Conservation (phyloP, 2,329 filamentous ascomycete species). For the Colletotrichum sp. region DNA sequence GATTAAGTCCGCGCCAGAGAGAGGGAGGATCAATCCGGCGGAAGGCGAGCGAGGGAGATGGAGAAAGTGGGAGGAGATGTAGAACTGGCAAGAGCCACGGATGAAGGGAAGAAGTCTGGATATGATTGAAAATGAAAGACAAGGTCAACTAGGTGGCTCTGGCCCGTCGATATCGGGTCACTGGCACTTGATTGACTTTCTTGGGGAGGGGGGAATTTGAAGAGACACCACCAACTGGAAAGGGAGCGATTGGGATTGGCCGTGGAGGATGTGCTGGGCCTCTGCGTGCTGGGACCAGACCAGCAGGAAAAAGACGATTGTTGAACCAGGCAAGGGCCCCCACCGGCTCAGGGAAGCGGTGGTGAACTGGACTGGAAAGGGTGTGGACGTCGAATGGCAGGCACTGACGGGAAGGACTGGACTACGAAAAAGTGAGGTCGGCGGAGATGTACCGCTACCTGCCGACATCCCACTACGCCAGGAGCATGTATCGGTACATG, state of each 20-base stretch:
- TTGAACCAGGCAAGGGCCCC: conserved; percentile 24
- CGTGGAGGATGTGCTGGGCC: not conserved
- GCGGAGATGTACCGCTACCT: conserved; percentile 1
- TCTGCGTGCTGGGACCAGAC: not conserved
- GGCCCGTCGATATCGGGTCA: conserved; percentile 21
- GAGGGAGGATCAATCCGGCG: conserved; percentile 20
- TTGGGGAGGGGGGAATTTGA: conserved; percentile 17
- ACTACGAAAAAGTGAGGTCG: not conserved
- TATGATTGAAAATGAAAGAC: conserved; percentile 21
- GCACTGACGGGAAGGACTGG: not conserved
- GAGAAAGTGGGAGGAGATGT: conserved; percentile 3
- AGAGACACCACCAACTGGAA: conserved; percentile 8
- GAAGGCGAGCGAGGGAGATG: conserved; percentile 20
- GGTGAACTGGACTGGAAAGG: not conserved
- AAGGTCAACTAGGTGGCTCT: conserved; percentile 11
- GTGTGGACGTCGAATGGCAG: not conserved
- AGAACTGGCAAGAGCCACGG: not conserved
- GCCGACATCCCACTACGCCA: not conserved
- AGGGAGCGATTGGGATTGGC: conserved; percentile 4
- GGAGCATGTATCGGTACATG: not conserved
- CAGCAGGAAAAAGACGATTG: conserved; percentile 22
- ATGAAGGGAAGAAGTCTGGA: conserved; percentile 22
- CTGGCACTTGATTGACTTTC: conserved; percentile 23
- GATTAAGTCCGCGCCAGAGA: conserved; percentile 19
- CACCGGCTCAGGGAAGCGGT: conserved; percentile 20